Evolutionary conservation across 768 basidiomycete genomes (phyloP).

Genomic region (Sporobolomyces phaffii): DNA sequence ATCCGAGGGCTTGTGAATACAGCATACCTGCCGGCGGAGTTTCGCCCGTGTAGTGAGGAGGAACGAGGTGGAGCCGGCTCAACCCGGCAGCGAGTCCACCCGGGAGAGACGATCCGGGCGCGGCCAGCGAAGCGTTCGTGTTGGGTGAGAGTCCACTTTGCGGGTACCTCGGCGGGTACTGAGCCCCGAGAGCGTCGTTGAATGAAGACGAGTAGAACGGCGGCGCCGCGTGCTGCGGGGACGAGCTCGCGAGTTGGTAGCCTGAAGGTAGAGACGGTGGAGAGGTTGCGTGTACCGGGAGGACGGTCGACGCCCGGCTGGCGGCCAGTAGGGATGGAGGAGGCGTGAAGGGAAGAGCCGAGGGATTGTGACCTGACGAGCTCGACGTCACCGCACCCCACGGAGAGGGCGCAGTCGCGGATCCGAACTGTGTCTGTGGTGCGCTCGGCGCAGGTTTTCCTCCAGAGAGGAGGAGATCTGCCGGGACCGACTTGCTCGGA

Average conservation of each 20-base stretch:
- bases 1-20: conserved; percentile 9
- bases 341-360: conserved; percentile 18
- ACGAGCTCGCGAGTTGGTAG: background rate
- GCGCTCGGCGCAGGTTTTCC: background rate
- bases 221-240: background rate
- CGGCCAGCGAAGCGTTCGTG: conserved; percentile 26
- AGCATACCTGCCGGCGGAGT: conserved; percentile 18
- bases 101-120: conserved; percentile 52
- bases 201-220: conserved; percentile 24
- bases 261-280: background rate
- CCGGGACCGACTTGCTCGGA: conserved; percentile 51
- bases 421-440: background rate
- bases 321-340: conserved; percentile 14
- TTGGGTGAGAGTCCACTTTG: conserved; percentile 17
- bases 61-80: conserved; percentile 74
- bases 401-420: background rate
- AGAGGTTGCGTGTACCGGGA: background rate
- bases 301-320: conserved; percentile 6
- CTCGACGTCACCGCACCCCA: conserved; percentile 9
- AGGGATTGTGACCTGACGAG: conserved; percentile 17
- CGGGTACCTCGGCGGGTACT: conserved; percentile 3
- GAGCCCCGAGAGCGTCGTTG: conserved; percentile 10
- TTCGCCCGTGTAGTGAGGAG: conserved; percentile 43
- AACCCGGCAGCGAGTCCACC: conserved; percentile 88
- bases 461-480: conserved; percentile 24